Evolutionary conservation across 345 rosid species (phyloP), one percentile per base, ranked within the genome.

Genomic region (Gossypium longicalyx): DNA sequence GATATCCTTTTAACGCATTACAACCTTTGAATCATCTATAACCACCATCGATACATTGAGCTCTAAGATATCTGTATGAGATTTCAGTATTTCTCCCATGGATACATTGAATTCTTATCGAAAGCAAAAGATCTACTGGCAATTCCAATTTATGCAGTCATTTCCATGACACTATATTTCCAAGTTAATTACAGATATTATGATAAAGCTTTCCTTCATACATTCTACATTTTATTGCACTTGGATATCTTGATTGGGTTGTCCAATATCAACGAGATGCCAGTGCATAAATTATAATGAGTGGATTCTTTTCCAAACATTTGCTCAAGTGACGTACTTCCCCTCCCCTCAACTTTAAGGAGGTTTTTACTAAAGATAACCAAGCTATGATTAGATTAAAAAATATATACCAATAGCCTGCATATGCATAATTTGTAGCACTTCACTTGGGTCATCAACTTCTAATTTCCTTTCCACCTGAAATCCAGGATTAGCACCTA

Each of bases 341-440:
- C 12, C 20, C 23, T 12, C 0, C n/a, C n/a, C n/a, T n/a, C n/a
- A n/a, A 16, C 57, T 67, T 12, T 48, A 66, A 67, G 41, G 15
- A 0, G 16, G 9, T 19, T 66, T 20, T 20, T 20, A 2, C 23
- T 63, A 63, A 17, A 63, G 34, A 38, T n/a, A 64, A 3, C 45
- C 0, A 20, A 64, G 49, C 15, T 10, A 38, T 6, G 27, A 48
- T 59, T 59, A 59, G 63, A 59, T 59, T 59, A 15, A 12, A 13
- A 13, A 12, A 9, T 22, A 60, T 62, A 45, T 85, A 92, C 97
- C 96, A 80, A 82, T 77, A 54, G 89, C 83, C 52, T 82, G 81
- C 16, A 81, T 60, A 70, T 88, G 86, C 64, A 69, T 71, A 75
- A 79, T 83, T 54, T 73, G 86, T 66, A 90, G 70, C 65, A 87